phyloP scores from a whole-genome alignment of 441 rosid species.

The Pelargonium myrrhifolium region DNA sequence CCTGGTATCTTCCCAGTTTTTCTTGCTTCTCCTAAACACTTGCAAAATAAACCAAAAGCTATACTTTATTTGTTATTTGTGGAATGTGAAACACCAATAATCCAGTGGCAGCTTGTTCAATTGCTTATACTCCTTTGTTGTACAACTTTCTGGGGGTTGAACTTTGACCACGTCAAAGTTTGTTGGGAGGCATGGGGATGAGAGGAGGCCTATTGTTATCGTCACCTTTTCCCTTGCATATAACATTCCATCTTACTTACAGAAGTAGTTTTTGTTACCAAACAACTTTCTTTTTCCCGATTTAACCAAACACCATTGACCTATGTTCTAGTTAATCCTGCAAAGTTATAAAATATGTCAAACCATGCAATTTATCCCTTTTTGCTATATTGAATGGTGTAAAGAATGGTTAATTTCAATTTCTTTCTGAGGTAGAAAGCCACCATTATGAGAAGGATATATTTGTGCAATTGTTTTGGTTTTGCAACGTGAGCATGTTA shows the following conservation, averaged over 20 bases:
- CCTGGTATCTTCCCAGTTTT: neutral
- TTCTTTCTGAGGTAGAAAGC: neutral
- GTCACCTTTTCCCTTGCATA: neutral
- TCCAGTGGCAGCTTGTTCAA: neutral
- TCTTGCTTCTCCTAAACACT: neutral
- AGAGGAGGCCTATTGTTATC: neutral
- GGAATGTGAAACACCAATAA: neutral
- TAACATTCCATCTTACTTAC: neutral
- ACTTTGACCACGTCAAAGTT: neutral
- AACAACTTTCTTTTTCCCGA: too few relatives aligned
- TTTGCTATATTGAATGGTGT: neutral
- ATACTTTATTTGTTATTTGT: too few relatives aligned
- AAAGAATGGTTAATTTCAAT: neutral
- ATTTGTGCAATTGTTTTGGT: neutral
- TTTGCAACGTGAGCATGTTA: constrained; percentile 1
- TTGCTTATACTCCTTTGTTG: neutral
- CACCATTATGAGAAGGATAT: neutral
- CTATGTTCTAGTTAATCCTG: too few relatives aligned
- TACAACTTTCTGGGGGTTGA: neutral
- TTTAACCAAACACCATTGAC: too few relatives aligned
- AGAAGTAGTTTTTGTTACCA: neutral
- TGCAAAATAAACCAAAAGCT: neutral
- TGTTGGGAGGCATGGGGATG: neutral
- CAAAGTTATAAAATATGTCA: neutral
- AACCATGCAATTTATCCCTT: neutral